phyloP scores from a whole-genome alignment of 1,284 basidiomycete genomes.

The Anthracocystis panici-leucophaei region DNA sequence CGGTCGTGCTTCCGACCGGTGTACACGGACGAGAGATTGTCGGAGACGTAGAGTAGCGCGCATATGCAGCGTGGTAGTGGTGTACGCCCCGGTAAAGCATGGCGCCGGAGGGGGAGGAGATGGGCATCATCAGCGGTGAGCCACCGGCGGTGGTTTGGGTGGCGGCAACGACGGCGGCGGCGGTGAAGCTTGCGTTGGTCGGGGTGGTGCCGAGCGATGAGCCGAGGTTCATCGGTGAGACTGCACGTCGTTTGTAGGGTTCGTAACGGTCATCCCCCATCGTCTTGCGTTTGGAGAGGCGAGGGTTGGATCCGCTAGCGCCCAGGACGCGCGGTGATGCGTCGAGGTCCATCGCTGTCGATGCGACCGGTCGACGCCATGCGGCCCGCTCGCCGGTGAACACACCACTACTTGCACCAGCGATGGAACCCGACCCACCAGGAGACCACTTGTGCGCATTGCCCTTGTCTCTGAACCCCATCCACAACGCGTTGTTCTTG shows the following conservation, averaged over 20 bases:
- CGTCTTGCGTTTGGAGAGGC: constrained; percentile 47
- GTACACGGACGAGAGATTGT: constrained; percentile 44
- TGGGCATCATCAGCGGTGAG: constrained; percentile 36
- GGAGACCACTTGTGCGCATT: constrained; percentile 48
- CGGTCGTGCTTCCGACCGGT: constrained; percentile 20
- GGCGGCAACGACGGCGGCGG: constrained; percentile 9
- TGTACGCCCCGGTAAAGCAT: constrained; percentile 26
- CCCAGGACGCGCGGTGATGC: constrained; percentile 33
- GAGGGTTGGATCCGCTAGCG: constrained; percentile 14
- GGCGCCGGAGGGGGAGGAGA: constrained; percentile 30
- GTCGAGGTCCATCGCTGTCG: constrained; percentile 35
- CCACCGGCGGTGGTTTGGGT: constrained; percentile 2
- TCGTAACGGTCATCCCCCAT: constrained; percentile 52
- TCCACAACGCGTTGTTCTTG: constrained; percentile 46
- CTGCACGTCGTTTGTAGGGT: constrained; percentile 57
- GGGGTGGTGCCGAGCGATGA: constrained; percentile 22
- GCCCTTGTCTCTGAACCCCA: constrained; percentile 48
- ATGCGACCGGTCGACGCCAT: constrained; percentile 27
- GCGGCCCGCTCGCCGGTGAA: constrained; percentile 24
- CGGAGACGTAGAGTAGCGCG: constrained; percentile 40
- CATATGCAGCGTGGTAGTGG: constrained; percentile 17
- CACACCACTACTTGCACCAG: constrained; percentile 10
- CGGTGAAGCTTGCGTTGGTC: constrained; percentile 14
- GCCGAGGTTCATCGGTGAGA: constrained; percentile 51
- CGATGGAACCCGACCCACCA: constrained; percentile 5